Evolutionary conservation across 208 protist genomes (phyloP).

Genomic region (Trypanosoma avium): DNA sequence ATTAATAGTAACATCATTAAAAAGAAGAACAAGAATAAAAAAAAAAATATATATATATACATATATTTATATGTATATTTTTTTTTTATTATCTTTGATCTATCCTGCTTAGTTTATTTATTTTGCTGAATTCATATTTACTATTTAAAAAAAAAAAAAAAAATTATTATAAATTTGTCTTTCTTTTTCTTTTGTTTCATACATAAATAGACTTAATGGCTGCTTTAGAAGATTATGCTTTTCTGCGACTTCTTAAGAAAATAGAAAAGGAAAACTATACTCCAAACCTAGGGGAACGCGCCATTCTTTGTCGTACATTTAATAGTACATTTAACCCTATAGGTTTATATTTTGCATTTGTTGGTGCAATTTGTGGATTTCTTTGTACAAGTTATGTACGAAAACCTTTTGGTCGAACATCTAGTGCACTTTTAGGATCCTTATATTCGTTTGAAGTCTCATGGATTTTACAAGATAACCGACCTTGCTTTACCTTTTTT

Average conservation of each 20-base stretch:
- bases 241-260: constrained; percentile 24
- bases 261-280: constrained; percentile 26
- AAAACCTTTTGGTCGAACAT: constrained; percentile 1
- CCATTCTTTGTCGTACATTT: constrained; percentile 34
- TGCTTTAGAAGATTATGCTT: constrained; percentile 28
- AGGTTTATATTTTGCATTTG: constrained; percentile 28
- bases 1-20: constrained; percentile 6
- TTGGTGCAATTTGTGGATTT: constrained; percentile 27
- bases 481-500: constrained; percentile 35
- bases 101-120: not conserved
- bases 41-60: not conserved
- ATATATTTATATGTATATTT: not conserved
- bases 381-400: constrained; percentile 1
- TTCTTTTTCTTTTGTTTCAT: not conserved
- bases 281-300: constrained; percentile 32
- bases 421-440: constrained; percentile 19
- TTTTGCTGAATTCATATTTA: not conserved
- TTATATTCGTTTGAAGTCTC: constrained; percentile 34
- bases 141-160: constrained; percentile 10
- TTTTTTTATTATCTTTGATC: too few relatives aligned
- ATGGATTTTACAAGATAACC: constrained; percentile 31
- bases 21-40: not conserved
- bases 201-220: not conserved
- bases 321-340: constrained; percentile 36
- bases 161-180: constrained; percentile 8